Evolutionary conservation across 106 monocot species (phyloP), one percentile per base, ranked within the genome.

Genomic region (Vanilla planifolia): DNA sequence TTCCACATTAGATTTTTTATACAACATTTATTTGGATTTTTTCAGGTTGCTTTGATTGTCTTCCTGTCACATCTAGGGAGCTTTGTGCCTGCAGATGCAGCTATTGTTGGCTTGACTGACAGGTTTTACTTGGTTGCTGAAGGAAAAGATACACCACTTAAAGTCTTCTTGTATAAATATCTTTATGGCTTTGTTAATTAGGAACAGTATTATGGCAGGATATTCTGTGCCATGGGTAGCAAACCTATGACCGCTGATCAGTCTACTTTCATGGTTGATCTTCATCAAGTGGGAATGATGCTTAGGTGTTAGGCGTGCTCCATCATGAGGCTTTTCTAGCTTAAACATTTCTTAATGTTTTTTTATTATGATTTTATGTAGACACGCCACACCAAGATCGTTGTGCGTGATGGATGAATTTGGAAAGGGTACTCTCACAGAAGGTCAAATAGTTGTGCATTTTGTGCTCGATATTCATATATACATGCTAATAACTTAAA

Each of bases 221-320:
- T 98, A 44, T 91, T 98, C 60, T 91, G 87, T 77, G 91, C 91
- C 55, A 84, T 80, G 81, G 96, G 91, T 48, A 84, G 81, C 67
- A 98, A 88, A 48, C 65, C 75, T 27, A 86, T 82, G 77, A 91
- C 87, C 41, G 60, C 77, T 32, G 91, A 88, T 45, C 91, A 91
- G 63, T 98, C 96, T 57, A 85, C 96, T 59, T 98, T 98, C 62
- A 91, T 91, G 96, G 71, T 98, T 55, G 96, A 98, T 75, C 89
- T 98, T 73, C 96, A 98, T 85, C 96, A 98, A 91, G 88, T 91
- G 29, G 96, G 87, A 26, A 81, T 80, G 81, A 98, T 98, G 96
- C 84, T 91, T 59, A 84, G 89, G 94, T 95, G n/a, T 61, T 36
- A 29, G 44, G 43, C 53, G 59, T 3, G 57, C 9, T 28, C 29